These are phyloP conservation scores for Dissophora ornata DNA, from an alignment of 192 early-diverging fungal genomes.

Conservation along the genomic window DNA sequence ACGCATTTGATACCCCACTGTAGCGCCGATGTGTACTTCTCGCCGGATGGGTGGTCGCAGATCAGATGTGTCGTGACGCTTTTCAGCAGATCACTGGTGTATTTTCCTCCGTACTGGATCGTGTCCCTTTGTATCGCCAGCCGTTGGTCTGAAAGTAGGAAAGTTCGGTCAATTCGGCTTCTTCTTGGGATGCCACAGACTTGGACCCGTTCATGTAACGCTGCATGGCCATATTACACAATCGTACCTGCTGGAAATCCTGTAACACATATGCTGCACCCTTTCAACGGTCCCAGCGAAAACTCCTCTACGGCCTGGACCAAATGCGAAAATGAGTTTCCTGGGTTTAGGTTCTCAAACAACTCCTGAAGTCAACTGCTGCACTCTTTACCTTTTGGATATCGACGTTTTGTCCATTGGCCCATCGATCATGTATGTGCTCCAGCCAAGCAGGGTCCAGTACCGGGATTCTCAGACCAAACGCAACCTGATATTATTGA, in stretches of 20 bases:
- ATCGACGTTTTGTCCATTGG: constrained; percentile 4
- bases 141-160: constrained; percentile 28
- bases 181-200: too few relatives aligned
- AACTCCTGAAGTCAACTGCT: too few relatives aligned
- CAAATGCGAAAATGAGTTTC: too few relatives aligned
- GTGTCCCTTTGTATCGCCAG: constrained; percentile 16
- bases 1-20: constrained; percentile 41
- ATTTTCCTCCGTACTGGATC: constrained; percentile 27
- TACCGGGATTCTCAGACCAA: constrained; percentile 23
- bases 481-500: too few relatives aligned
- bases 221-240: too few relatives aligned
- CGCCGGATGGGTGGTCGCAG: constrained; percentile 12
- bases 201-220: too few relatives aligned
- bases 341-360: too few relatives aligned
- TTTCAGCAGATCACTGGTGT: constrained; percentile 35
- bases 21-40: constrained; percentile 37
- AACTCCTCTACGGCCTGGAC: constrained; percentile 3
- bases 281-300: constrained; percentile 28
- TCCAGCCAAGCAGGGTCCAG: constrained; percentile 16
- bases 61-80: constrained; percentile 36
- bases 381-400: constrained; percentile 14
- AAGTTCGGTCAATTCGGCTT: too few relatives aligned
- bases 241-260: constrained; percentile 33
- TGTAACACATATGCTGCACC: constrained; percentile 42
- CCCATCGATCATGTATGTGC: constrained; percentile 14